These are phyloP conservation scores for Lepiota subincarnata DNA, from an alignment of 768 basidiomycete genomes.

Conservation along the genomic window DNA sequence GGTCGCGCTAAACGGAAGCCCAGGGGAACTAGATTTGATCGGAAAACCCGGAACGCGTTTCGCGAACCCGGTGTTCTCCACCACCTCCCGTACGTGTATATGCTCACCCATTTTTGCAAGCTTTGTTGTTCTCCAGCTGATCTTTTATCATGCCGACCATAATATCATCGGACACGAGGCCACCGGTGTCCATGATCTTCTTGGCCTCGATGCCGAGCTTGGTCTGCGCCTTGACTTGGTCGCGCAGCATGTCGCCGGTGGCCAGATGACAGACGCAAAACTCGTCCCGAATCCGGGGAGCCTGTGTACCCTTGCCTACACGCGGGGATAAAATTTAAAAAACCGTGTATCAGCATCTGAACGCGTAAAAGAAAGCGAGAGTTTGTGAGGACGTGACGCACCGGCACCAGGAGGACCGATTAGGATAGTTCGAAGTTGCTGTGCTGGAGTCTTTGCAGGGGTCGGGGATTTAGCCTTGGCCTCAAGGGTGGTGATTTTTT, in stretches of 20 bases:
- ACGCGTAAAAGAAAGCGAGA: background rate
- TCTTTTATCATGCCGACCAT: slow-evolving; percentile 97
- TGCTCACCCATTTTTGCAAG: slow-evolving; percentile 92
- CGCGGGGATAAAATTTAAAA: too few relatives aligned
- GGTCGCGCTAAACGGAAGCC: slow-evolving; percentile 16
- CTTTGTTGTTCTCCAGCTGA: slow-evolving; percentile 89
- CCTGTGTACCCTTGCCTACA: slow-evolving; percentile 97
- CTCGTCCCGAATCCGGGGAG: slow-evolving; percentile 84
- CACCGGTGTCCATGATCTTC: slow-evolving; percentile 96
- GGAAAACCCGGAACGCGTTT: slow-evolving; percentile 5
- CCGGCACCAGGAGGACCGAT: slow-evolving; percentile 97
- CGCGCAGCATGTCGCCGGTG: slow-evolving; percentile 97
- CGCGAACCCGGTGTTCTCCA: background rate
- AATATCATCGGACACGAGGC: slow-evolving; percentile 94
- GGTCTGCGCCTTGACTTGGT: slow-evolving; percentile 87
- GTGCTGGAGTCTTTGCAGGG: slow-evolving; percentile 54
- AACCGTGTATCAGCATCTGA: background rate
- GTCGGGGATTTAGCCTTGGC: slow-evolving; percentile 47
- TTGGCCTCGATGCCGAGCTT: slow-evolving; percentile 88
- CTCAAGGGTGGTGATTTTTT: slow-evolving; percentile 84
- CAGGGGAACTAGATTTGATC: background rate
- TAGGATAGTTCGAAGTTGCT: slow-evolving; percentile 86
- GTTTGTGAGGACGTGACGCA: slow-evolving; percentile 34
- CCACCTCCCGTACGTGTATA: background rate
- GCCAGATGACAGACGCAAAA: slow-evolving; percentile 98